Percentiles rank a stretch among this genome's conserved stretches.
These are phyloP conservation scores for Rhynchosporium agropyri DNA, from an alignment of 2,329 filamentous ascomycete genomes.

Conservation along the genomic window DNA sequence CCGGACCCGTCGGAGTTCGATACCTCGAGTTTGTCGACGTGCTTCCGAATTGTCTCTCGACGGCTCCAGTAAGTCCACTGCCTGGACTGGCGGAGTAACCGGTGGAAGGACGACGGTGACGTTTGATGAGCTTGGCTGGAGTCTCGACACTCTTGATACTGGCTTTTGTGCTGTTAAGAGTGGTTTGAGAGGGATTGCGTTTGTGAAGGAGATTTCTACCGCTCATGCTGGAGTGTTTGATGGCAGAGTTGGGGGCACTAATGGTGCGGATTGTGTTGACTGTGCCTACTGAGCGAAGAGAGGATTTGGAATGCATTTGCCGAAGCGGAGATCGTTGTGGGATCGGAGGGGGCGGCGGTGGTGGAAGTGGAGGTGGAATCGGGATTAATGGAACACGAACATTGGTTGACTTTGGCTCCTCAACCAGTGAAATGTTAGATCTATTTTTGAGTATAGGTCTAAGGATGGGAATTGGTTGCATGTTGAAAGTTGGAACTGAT, in stretches of 20 bases:
- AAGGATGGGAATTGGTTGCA: constrained; percentile 26
- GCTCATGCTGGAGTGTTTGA: constrained; percentile 23
- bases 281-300: constrained; percentile 29
- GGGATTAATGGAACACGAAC: constrained; percentile 7
- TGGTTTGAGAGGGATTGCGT: constrained; percentile 33
- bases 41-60: constrained; percentile 42
- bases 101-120: constrained; percentile 20
- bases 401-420: constrained; percentile 22
- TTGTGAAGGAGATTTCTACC: constrained; percentile 35
- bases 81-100: constrained; percentile 35
- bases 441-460: constrained; percentile 40
- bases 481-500: constrained; percentile 21
- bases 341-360: constrained; percentile 28
- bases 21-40: constrained; percentile 19
- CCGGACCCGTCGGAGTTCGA: constrained; percentile 7
- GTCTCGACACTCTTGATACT: constrained; percentile 35
- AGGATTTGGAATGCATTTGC: constrained; percentile 31
- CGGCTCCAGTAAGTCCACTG: constrained; percentile 32
- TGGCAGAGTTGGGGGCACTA: constrained; percentile 26
- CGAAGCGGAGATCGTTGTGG: constrained; percentile 32
- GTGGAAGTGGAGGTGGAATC: constrained; percentile 15
- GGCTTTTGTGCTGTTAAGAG: constrained; percentile 32
- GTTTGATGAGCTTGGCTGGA: constrained; percentile 37
- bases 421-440: constrained; percentile 32
- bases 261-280: constrained; percentile 20